These are phyloP conservation scores for Aureobasidium sp. DNA, from an alignment of 2,329 filamentous ascomycete genomes.

Conservation along the genomic window DNA sequence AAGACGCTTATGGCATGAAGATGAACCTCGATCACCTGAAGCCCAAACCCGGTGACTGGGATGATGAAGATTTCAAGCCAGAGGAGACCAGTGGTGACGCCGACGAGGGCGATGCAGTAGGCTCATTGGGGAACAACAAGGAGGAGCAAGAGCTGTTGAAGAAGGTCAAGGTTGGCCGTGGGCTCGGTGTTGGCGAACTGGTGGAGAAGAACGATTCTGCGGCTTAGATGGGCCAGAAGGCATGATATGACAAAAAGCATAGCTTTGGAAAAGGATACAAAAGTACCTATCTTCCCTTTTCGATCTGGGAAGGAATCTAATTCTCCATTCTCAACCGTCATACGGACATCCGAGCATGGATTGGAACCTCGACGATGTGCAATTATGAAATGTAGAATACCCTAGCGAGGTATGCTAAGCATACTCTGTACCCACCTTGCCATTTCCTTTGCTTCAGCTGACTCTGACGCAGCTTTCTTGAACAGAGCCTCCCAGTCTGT, in stretches of 20 bases:
- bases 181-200: slow-evolving; percentile 65
- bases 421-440: slow-evolving; percentile 18
- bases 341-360: neutral
- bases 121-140: slow-evolving; percentile 29
- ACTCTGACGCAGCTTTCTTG: neutral
- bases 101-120: slow-evolving; percentile 33
- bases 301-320: neutral
- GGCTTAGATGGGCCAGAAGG: neutral
- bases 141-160: slow-evolving; percentile 45
- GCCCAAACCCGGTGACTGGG: slow-evolving; percentile 41
- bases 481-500: slow-evolving; percentile 26
- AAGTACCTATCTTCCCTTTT: neutral
- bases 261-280: neutral
- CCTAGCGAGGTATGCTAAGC: slow-evolving; percentile 8
- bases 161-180: slow-evolving; percentile 77
- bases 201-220: slow-evolving; percentile 45
- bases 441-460: slow-evolving; percentile 4
- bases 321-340: neutral
- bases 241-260: neutral
- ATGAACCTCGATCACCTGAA: slow-evolving; percentile 62
- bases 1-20: slow-evolving; percentile 92
- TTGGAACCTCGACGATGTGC: neutral
- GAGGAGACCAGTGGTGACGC: slow-evolving; percentile 30
- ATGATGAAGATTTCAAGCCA: slow-evolving; percentile 32
- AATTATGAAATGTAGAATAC: no score